phyloP scores from a whole-genome alignment of 768 basidiomycete species.

The Serpula lacrymans region DNA sequence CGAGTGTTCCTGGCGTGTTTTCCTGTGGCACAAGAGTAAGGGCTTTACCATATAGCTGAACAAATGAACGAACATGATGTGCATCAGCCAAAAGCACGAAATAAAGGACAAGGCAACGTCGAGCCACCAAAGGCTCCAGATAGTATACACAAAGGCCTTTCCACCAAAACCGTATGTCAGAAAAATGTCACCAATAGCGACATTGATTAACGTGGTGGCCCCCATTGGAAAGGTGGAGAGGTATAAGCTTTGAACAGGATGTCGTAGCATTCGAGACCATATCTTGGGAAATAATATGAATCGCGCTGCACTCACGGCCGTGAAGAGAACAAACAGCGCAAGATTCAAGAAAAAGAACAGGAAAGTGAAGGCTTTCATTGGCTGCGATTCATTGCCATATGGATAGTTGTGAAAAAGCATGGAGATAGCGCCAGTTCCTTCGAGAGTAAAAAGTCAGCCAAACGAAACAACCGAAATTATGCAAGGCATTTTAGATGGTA shows the following conservation, averaged over 20 bases:
- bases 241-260: conserved; percentile 51
- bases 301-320: conserved; percentile 40
- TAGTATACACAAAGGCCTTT: conserved; percentile 43
- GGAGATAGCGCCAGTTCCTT: conserved; percentile 53
- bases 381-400: conserved; percentile 40
- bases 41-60: conserved; percentile 17
- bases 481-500: too few species aligned
- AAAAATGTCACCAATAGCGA: conserved; percentile 45
- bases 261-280: conserved; percentile 44
- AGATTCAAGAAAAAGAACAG: conserved; percentile 61
- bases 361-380: conserved; percentile 41
- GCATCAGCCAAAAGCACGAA: conserved; percentile 59
- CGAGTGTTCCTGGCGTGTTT: conserved; percentile 55
- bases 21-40: conserved; percentile 33
- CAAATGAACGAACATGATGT: conserved; percentile 57
- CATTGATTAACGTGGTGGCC: conserved; percentile 52
- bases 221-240: conserved; percentile 56
- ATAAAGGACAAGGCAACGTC: conserved; percentile 52
- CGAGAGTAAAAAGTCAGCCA: background rate
- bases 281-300: conserved; percentile 53
- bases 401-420: conserved; percentile 57
- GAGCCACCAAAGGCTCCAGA: conserved; percentile 73
- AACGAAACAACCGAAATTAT: too few species aligned
- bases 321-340: conserved; percentile 49
- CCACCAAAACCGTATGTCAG: conserved; percentile 47